These are phyloP conservation scores for Zopfochytrium polystomum DNA, from an alignment of 371 early-diverging fungal genomes.

Conservation along the genomic window DNA sequence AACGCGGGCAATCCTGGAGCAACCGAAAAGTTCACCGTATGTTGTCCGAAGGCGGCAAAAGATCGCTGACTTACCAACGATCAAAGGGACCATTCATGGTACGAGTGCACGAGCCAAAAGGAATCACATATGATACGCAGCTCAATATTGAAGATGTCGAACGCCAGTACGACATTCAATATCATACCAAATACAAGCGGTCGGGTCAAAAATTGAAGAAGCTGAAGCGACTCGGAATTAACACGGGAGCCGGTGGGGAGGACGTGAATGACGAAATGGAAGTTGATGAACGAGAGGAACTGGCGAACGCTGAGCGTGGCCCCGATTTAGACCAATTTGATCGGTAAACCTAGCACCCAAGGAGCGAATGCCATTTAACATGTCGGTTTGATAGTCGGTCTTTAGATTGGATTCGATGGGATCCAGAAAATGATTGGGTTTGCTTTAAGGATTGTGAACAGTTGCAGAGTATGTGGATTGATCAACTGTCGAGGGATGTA, in stretches of 20 bases:
- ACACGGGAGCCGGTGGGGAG: conserved; percentile 50
- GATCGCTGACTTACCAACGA: conserved; percentile 13
- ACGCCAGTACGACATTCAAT: conserved; percentile 84
- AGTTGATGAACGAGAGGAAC: conserved; percentile 49
- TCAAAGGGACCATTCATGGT: conserved; percentile 85
- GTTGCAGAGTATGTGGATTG: conserved; percentile 95
- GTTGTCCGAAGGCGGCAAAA: neutral
- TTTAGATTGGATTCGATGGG: conserved; percentile 96
- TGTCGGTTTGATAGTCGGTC: no score
- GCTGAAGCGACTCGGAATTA: conserved; percentile 17
- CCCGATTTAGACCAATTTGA: conserved; percentile 40
- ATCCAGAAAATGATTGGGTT: conserved; percentile 94
- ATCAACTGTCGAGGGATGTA: conserved; percentile 88
- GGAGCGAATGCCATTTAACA: no score
- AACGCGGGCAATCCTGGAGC: conserved; percentile 56
- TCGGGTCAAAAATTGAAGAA: conserved; percentile 28
- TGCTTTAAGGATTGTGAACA: conserved; percentile 87
- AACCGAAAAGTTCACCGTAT: conserved; percentile 53
- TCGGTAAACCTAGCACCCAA: conserved; percentile 29
- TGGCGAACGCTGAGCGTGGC: conserved; percentile 51
- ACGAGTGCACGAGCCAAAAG: conserved; percentile 90
- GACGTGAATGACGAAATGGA: conserved; percentile 59
- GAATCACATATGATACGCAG: conserved; percentile 90
- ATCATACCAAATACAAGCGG: conserved; percentile 95
- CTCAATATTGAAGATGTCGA: conserved; percentile 72